Base-by-base conservation (phyloP, 2,329 filamentous ascomycete species). In the Aspergillus fischeri region DNA sequence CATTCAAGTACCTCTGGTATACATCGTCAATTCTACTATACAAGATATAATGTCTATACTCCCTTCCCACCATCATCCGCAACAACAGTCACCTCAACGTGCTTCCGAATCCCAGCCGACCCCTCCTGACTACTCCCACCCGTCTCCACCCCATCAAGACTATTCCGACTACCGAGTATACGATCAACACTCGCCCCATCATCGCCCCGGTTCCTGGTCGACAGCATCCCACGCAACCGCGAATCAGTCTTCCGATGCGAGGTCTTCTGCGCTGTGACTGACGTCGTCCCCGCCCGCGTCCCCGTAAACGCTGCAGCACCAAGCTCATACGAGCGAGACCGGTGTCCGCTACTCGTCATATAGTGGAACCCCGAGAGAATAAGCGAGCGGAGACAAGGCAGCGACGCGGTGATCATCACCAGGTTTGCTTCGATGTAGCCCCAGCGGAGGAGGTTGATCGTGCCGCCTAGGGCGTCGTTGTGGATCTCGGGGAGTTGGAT, bases 341-440 rank as follows among this genome's bases (percentile, higher is more conserved):
- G 41, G n/a, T 44, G 41, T 9, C n/a, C 41, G 41, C 41, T 44
- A 21, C 41, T 44, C n/a, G 21, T 21, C 41, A 44, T 44, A 21
- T 20, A 44, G 2, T 21, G 41, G 10, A 44, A 44, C 3, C 41
- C 41, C 4, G 55, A 54, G 10, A 60, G 35, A 2, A 53, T 20
- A 21, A 71, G 50, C 0, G 67, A 67, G 17, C 68, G 64, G 6
- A 73, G 58, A 14, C 64, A 67, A 1, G 70, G 68, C 4, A 72
- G 60, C 0, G 68, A 73, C 1, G 68, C 63, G 1, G 69, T 71
- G 25, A 71, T 64, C 17, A 73, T 70, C 6, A 72, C 65, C 8
- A 72, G 48, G 29, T 70, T 65, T 10, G 62, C 65, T 55, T 72
- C 70, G 7, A 69, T 65, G 29, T 63, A 67, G 6, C 66, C 49